phyloP scores from a whole-genome alignment of 2,329 filamentous ascomycete genomes.

The Davidsoniella eucalypti region DNA sequence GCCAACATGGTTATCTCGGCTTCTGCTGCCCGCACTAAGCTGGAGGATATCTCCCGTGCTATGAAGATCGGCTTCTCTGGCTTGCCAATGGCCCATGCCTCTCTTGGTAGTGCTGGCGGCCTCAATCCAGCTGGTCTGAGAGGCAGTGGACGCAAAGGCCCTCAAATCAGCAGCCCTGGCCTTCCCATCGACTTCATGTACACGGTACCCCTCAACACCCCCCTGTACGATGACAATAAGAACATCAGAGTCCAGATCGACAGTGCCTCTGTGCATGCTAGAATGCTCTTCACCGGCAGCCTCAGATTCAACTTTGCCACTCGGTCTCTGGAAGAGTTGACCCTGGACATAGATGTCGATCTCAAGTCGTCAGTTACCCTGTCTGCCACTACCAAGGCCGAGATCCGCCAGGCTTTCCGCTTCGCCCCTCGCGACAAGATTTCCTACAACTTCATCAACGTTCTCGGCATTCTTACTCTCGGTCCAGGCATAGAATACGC shows the following conservation, averaged over 20 bases:
- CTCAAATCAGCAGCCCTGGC: not conserved
- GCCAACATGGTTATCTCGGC: conserved; percentile 17
- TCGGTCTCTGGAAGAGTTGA: conserved; percentile 21
- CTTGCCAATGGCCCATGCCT: conserved; percentile 16
- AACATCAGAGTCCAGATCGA: conserved; percentile 22
- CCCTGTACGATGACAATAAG: conserved; percentile 18
- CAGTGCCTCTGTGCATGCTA: conserved; percentile 20
- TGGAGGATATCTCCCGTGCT: conserved; percentile 18
- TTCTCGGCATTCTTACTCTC: conserved; percentile 25
- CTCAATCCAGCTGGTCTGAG: too few species aligned
- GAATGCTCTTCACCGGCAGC: conserved; percentile 25
- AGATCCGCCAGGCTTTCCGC: conserved; percentile 21
- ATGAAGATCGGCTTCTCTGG: conserved; percentile 17
- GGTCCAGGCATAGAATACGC: conserved; percentile 23
- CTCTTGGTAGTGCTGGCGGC: conserved; percentile 4
- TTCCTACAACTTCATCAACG: conserved; percentile 22
- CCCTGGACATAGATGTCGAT: conserved; percentile 26
- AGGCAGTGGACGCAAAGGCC: not conserved
- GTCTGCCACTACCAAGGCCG: conserved; percentile 20
- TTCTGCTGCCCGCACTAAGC: conserved; percentile 18
- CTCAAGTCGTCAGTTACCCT: conserved; percentile 23
- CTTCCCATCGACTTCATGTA: conserved; percentile 1
- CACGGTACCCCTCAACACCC: conserved; percentile 10
- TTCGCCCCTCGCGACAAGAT: conserved; percentile 21
- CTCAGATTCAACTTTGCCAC: conserved; percentile 24